Conservation (phyloP, 768 basidiomycete genomes). For the Tricholomella constricta region DNA sequence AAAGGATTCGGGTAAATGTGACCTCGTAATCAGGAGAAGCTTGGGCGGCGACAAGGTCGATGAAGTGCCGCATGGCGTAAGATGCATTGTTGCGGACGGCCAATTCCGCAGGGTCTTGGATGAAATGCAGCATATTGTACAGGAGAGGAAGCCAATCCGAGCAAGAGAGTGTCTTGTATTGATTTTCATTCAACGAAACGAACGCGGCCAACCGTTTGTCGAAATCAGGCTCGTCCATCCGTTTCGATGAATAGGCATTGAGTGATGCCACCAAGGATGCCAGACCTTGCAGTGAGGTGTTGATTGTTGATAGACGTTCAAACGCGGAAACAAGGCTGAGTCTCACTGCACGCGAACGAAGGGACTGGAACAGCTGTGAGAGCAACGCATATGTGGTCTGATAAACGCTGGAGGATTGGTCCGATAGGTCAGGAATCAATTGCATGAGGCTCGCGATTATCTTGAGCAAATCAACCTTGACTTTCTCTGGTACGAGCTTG, state of each 20-base stretch:
- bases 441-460: constrained; percentile 68
- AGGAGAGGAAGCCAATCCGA: constrained; percentile 81
- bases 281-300: constrained; percentile 47
- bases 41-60: constrained; percentile 56
- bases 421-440: constrained; percentile 63
- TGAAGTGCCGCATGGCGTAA: constrained; percentile 72
- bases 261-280: constrained; percentile 63
- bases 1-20: constrained; percentile 64
- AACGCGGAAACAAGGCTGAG: constrained; percentile 69
- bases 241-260: constrained; percentile 83
- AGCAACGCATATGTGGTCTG: constrained; percentile 63
- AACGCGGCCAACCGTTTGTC: constrained; percentile 82
- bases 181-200: constrained; percentile 66
- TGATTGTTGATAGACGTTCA: constrained; percentile 44
- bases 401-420: constrained; percentile 45
- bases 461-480: constrained; percentile 79
- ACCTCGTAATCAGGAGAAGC: constrained; percentile 47
- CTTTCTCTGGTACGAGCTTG: constrained; percentile 79
- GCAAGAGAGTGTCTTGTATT: constrained; percentile 50
- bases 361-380: constrained; percentile 73
- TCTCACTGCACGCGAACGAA: constrained; percentile 75
- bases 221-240: constrained; percentile 92
- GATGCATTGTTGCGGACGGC: constrained; percentile 84
- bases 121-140: constrained; percentile 80
- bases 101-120: constrained; percentile 89